Evolutionary conservation across 768 basidiomycete genomes (phyloP).

Genomic region (Tulasnella sp.): DNA sequence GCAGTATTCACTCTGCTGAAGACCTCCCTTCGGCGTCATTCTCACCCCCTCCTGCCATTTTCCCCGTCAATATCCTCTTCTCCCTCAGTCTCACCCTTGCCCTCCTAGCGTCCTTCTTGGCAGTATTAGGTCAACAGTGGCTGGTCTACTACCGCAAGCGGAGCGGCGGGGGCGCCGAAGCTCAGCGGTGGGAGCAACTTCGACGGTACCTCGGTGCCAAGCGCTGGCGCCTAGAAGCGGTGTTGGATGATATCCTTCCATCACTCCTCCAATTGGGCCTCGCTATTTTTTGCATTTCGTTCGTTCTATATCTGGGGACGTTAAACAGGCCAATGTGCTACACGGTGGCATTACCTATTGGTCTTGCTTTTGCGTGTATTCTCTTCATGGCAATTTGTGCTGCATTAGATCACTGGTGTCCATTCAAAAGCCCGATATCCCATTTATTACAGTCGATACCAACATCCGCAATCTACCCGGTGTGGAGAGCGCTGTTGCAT

Average conservation of each 20-base stretch:
- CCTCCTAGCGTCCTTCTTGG: not conserved
- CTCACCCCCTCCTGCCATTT: not conserved
- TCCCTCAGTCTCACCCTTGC: not conserved
- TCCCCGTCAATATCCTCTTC: not conserved
- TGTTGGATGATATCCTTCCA: not conserved
- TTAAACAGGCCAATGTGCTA: not conserved
- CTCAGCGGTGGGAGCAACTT: not conserved
- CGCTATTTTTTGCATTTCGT: not conserved
- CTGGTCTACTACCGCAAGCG: not conserved
- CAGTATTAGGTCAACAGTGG: not conserved
- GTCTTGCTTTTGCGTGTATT: not conserved
- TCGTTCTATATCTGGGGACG: not conserved
- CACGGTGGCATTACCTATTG: not conserved
- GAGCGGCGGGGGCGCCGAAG: not conserved
- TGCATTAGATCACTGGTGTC: not conserved
- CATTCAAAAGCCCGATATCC: not conserved
- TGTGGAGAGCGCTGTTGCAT: not conserved
- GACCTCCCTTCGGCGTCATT: not conserved
- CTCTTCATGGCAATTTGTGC: not conserved
- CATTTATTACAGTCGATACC: not conserved
- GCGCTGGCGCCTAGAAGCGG: not conserved
- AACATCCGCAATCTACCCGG: too few species aligned
- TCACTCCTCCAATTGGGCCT: not conserved
- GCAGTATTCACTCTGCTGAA: not conserved
- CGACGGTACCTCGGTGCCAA: not conserved